Base-by-base conservation (phyloP, 768 basidiomycete genomes). In the Cystoderma amianthinum region DNA sequence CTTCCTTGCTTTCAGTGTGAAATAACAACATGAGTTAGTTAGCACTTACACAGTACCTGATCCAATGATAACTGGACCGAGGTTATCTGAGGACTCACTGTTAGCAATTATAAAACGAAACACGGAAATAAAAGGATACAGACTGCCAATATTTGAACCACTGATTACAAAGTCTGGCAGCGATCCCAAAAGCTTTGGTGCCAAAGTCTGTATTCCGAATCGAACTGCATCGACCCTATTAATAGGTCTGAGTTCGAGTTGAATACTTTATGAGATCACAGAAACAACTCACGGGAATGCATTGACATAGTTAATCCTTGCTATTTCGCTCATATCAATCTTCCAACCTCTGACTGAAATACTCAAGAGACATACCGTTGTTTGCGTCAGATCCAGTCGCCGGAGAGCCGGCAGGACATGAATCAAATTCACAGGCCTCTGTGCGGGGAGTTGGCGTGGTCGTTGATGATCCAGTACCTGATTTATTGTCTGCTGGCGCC, bases 61-160 rank as follows among this genome's bases (percentile, higher is more conserved):
- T 18, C 52, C 48, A 3, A 44, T 37, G 10, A 68, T 55, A 2
- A 37, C 50, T 63, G 64, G 32, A 19, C 3, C 32, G 20, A 38
- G 37, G 20, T 38, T 23, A 22, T 38, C 37, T 20, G 37, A 22
- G 21, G 10, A 20, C 17, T 17, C 12, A 36, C 9, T 7, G 12
- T 36, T 9, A 19, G 18, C 18, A 36, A 6, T 15, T 36, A 36
- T 19, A 36, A 36, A n/a, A 36, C 9, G 28, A 30, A 36, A 17
- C 9, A 11, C 17, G 16, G 21, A 5, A 38, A 22, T 7, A 7
- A 18, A 13, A 7, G 18, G 12, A 7, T 4, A 47, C 67, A 52
- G 42, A 66, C 68, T 62, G 39, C 69, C 68, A 15, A 69, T 60
- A 48, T 75, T 75, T 0, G 70, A 63, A 0, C 74, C 74, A 44